Evolutionary conservation across 371 early-diverging fungal genomes (phyloP).

Genomic region (Mucor saturninus): DNA sequence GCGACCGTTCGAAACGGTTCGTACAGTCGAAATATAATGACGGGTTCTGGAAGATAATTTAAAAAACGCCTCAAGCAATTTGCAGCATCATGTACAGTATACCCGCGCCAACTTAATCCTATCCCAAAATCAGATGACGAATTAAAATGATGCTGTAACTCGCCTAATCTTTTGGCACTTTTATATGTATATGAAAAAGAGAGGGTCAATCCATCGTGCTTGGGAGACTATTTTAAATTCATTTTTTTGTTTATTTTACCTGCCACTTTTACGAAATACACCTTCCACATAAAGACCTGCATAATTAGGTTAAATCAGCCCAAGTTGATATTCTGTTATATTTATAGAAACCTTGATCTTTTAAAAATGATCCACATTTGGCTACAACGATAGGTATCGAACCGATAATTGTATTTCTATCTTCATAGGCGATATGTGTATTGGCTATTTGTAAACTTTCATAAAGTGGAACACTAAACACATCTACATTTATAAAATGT

Average conservation of each 20-base stretch:
- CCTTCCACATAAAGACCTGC: conserved; percentile 37
- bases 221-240: too few relatives aligned
- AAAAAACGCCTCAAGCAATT: conserved; percentile 62
- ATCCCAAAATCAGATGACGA: conserved; percentile 58
- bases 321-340: not conserved
- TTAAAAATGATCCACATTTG: conserved; percentile 52
- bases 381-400: conserved; percentile 54
- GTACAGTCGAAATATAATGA: conserved; percentile 59
- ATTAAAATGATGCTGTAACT: conserved; percentile 60
- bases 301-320: not conserved
- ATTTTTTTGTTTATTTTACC: conserved; percentile 13
- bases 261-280: conserved; percentile 39
- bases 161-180: conserved; percentile 60
- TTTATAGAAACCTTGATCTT: conserved; percentile 46
- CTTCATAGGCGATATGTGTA: conserved; percentile 30
- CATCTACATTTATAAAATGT: not conserved
- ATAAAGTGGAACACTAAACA: conserved; percentile 30
- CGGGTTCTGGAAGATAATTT: conserved; percentile 65
- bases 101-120: conserved; percentile 59
- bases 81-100: conserved; percentile 67
- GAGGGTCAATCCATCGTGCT: not conserved
- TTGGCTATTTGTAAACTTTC: conserved; percentile 29
- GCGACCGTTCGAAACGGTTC: conserved; percentile 51
- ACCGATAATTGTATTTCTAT: conserved; percentile 29
- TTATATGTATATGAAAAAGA: conserved; percentile 26